Evolutionary conservation across 352 stramenopile genomes (phyloP).

Genomic region (Globisporangium acanthophoron): DNA sequence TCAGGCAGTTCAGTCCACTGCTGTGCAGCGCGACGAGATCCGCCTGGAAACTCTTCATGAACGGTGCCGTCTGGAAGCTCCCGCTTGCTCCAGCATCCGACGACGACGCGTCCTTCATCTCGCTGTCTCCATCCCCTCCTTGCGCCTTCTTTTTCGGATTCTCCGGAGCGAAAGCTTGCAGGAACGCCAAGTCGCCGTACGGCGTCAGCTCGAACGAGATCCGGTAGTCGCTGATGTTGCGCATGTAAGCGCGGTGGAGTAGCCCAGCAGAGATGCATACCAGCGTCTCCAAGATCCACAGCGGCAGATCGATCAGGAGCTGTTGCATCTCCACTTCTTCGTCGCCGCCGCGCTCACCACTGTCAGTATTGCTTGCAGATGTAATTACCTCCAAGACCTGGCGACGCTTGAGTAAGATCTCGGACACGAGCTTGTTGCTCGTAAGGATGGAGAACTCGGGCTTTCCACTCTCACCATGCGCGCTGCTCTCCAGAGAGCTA

Average conservation of each 20-base stretch:
- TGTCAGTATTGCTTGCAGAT: conserved; percentile 4
- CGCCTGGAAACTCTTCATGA: conserved; percentile 48
- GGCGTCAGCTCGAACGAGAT: conserved; percentile 78
- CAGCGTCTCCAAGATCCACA: conserved; percentile 66
- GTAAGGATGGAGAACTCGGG: conserved; percentile 33
- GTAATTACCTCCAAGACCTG: conserved; percentile 16
- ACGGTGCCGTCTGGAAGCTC: conserved; percentile 34
- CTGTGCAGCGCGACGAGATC: conserved; percentile 60
- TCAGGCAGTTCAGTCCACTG: conserved; percentile 40
- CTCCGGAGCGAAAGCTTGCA: conserved; percentile 68
- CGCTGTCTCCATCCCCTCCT: conserved; percentile 8
- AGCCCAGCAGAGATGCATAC: conserved; percentile 63
- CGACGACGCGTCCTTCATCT: conserved; percentile 15
- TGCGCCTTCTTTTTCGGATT: conserved; percentile 17
- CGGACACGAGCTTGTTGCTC: conserved; percentile 40
- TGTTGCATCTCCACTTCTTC: conserved; percentile 17
- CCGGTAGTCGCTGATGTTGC: conserved; percentile 73
- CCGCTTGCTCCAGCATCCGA: conserved; percentile 2
- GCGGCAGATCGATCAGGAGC: conserved; percentile 44
- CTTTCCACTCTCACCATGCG: conserved; percentile 9
- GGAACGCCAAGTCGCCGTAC: conserved; percentile 72
- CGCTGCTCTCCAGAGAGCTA: conserved; percentile 24
- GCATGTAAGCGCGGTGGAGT: conserved; percentile 64
- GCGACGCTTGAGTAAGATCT: conserved; percentile 41
- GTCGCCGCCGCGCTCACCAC: conserved; percentile 7